Conservation (phyloP, 192 early-diverging fungal genomes). For the Allomyces macrogynus region DNA sequence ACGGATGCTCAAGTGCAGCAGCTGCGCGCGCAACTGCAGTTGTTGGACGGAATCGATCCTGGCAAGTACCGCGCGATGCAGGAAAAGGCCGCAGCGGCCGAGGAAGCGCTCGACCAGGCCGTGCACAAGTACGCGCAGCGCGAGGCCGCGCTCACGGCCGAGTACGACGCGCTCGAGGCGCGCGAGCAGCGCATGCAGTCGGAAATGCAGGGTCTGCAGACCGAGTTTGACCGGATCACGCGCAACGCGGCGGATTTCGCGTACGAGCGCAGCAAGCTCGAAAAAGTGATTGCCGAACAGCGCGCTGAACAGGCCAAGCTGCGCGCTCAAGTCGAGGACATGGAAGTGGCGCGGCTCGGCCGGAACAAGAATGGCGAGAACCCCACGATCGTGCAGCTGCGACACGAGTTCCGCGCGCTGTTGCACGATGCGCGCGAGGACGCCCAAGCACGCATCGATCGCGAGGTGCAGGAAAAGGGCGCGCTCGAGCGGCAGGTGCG, state of each 20-base stretch:
- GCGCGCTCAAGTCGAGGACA: slow-evolving; percentile 9
- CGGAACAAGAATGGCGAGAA: slow-evolving; percentile 1
- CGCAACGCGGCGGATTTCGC: slow-evolving; percentile 4
- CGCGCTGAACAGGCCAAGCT: slow-evolving; percentile 8
- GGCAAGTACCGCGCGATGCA: not conserved
- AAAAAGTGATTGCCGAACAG: slow-evolving; percentile 3
- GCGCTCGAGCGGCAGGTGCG: slow-evolving; percentile 8
- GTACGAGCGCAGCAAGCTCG: slow-evolving; percentile 7
- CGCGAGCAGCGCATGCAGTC: not conserved
- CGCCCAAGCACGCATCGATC: slow-evolving; percentile 3
- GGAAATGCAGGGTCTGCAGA: not conserved
- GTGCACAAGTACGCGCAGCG: not conserved
- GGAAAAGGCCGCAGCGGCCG: not conserved
- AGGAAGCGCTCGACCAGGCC: not conserved
- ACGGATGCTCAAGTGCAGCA: not conserved
- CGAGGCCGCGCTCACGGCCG: not conserved
- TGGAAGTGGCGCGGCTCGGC: slow-evolving; percentile 8
- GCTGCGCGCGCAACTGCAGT: not conserved
- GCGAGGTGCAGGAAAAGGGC: slow-evolving; percentile 1
- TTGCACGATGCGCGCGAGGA: slow-evolving; percentile 9
- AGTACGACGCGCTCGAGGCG: not conserved
- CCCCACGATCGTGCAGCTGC: slow-evolving; percentile 7
- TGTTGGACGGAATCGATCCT: not conserved
- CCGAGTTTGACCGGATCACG: slow-evolving; percentile 1
- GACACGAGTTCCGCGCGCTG: slow-evolving; percentile 17